Percentiles rank a stretch among this genome's conserved stretches.
Conservation (phyloP, 2,329 filamentous ascomycete genomes). For the Botrytis pseudocinerea region DNA sequence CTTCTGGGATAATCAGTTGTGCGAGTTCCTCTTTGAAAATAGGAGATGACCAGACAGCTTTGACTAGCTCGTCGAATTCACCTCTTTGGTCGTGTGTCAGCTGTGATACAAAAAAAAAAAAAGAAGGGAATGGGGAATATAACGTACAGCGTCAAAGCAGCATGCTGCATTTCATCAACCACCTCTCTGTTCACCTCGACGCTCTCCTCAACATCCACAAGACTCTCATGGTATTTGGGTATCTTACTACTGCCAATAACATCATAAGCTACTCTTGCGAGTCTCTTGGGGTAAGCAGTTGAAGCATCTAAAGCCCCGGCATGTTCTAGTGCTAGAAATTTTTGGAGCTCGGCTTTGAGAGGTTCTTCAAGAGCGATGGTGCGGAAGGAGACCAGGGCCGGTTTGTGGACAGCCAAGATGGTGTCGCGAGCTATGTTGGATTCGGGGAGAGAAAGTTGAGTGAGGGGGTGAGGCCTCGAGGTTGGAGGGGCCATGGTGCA, state of each 20-base stretch:
- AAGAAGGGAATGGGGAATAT: not conserved
- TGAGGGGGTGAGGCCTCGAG: conserved; percentile 47
- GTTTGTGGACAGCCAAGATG: conserved; percentile 40
- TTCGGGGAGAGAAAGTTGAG: conserved; percentile 48
- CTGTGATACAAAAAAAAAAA: not conserved
- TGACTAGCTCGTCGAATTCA: conserved; percentile 10
- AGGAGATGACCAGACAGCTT: not conserved
- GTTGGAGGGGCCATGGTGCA: not conserved
- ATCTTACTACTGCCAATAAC: conserved; percentile 53
- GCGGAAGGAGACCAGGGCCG: conserved; percentile 59
- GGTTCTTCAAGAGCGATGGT: conserved; percentile 58
- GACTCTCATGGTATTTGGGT: conserved; percentile 55
- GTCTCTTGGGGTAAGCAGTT: conserved; percentile 47
- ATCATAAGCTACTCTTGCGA: conserved; percentile 58
- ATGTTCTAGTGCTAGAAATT: conserved; percentile 51
- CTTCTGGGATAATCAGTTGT: conserved; percentile 52
- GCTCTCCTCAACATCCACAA: conserved; percentile 49
- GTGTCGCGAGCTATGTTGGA: conserved; percentile 54
- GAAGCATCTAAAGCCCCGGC: conserved; percentile 43
- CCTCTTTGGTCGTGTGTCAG: not conserved
- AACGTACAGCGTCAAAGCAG: conserved; percentile 49
- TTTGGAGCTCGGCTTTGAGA: conserved; percentile 51
- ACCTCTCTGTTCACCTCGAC: conserved; percentile 47
- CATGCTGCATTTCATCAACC: conserved; percentile 51
- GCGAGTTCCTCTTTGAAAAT: conserved; percentile 13